Percentiles rank a stretch among this genome's conserved stretches.
These are phyloP conservation scores for Geosiphon pyriformis DNA, from an alignment of 192 early-diverging fungal genomes.

Conservation along the genomic window DNA sequence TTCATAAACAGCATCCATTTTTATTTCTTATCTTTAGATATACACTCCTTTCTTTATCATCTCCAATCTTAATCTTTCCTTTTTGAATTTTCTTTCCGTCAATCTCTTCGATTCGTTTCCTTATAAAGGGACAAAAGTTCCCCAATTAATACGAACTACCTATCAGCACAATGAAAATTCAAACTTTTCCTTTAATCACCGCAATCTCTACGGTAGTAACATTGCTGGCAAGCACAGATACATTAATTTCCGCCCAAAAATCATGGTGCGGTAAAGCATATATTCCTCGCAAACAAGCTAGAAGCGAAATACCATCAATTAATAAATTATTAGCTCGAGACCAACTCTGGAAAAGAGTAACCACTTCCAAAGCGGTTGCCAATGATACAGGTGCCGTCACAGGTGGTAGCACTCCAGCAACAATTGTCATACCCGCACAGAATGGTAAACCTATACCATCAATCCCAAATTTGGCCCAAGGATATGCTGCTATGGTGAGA, in stretches of 20 bases:
- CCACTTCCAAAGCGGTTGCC: neutral
- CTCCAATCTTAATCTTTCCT: too few relatives aligned
- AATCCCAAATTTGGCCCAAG: neutral
- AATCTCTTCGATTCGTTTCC: too few relatives aligned
- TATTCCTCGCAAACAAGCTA: conserved; percentile 1
- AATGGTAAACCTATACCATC: neutral
- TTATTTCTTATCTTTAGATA: too few relatives aligned
- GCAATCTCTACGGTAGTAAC: neutral
- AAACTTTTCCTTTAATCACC: neutral
- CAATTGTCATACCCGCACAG: neutral
- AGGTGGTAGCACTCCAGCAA: neutral
- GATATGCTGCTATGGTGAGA: conserved; percentile 7
- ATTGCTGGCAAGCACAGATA: neutral
- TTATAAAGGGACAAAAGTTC: too few relatives aligned
- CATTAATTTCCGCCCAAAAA: neutral
- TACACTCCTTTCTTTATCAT: too few relatives aligned
- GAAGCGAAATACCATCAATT: neutral
- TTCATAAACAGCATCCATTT: too few relatives aligned
- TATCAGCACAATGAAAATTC: neutral
- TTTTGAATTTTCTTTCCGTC: too few relatives aligned
- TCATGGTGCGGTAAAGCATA: conserved; percentile 11
- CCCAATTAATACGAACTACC: too few relatives aligned
- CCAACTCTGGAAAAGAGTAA: too few relatives aligned
- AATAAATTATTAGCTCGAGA: too few relatives aligned
- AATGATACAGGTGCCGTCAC: neutral